These are phyloP conservation scores for Cercospora sesami DNA, from an alignment of 2,329 filamentous ascomycete genomes.

Conservation along the genomic window DNA sequence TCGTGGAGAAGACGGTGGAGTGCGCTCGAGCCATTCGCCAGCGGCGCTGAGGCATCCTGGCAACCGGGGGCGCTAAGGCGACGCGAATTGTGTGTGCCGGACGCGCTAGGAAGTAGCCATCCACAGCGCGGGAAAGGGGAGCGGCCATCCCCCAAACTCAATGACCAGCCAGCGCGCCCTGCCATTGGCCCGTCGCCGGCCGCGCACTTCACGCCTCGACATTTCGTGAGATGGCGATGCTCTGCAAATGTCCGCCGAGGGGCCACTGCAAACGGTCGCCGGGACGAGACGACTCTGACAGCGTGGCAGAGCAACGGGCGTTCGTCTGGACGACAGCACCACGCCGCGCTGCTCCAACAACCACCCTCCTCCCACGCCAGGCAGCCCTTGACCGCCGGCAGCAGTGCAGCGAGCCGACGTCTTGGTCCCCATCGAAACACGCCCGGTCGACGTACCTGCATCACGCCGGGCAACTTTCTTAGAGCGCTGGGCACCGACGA, in stretches of 20 bases:
- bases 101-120: background rate
- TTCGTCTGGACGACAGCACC: background rate
- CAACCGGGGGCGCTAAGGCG: background rate
- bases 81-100: background rate
- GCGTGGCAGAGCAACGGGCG: background rate
- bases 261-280: background rate
- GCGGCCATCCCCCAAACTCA: background rate
- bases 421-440: conserved; percentile 1
- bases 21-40: conserved; percentile 4
- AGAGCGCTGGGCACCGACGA: background rate
- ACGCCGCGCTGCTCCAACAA: background rate
- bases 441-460: background rate
- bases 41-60: background rate
- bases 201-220: background rate
- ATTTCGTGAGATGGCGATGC: background rate
- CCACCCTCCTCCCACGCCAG: background rate
- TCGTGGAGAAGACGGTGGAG: background rate
- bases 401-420: background rate
- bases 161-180: background rate
- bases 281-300: background rate
- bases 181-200: background rate
- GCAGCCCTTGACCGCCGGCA: conserved; percentile 5
- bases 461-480: conserved; percentile 7
- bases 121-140: background rate
- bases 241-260: background rate